Evolutionary conservation across 768 basidiomycete species (phyloP).

Genomic region (Kondoa subrosea): DNA sequence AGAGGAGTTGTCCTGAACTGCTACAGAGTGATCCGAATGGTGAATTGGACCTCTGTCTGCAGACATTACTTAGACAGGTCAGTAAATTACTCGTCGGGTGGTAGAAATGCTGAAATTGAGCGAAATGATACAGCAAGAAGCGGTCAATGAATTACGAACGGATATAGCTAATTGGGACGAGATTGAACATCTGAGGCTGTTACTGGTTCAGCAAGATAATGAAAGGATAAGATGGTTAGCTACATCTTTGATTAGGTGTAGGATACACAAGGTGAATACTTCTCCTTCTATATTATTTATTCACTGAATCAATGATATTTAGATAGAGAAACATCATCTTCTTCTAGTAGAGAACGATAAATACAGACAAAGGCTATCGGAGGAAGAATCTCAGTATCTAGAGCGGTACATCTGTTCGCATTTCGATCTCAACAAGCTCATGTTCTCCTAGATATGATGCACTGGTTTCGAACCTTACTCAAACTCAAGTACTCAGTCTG

Average conservation of each 20-base stretch:
- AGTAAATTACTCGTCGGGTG: background rate
- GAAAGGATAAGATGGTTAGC: constrained; percentile 4
- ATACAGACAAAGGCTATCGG: constrained; percentile 1
- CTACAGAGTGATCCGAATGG: constrained; percentile 4
- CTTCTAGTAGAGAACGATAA: background rate
- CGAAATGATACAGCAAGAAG: constrained; percentile 6
- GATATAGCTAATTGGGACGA: constrained; percentile 10
- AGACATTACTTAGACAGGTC: constrained; percentile 5
- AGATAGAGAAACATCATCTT: constrained; percentile 7
- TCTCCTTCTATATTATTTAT: background rate
- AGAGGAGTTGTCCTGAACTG: constrained; percentile 5
- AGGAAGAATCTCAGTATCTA: constrained; percentile 3
- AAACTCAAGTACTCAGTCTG: background rate
- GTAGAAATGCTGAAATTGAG: background rate
- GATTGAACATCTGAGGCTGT: constrained; percentile 2
- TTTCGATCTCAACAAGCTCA: too few species aligned
- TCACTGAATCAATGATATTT: background rate
- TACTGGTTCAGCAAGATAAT: constrained; percentile 9
- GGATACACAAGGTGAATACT: background rate
- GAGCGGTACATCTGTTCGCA: background rate
- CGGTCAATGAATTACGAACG: constrained; percentile 3
- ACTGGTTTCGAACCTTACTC: background rate
- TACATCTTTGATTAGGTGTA: background rate
- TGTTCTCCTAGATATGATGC: background rate
- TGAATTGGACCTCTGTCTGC: constrained; percentile 2